phyloP scores from a whole-genome alignment of 2,329 filamentous ascomycete genomes.

The Pezicula rhizophila region DNA sequence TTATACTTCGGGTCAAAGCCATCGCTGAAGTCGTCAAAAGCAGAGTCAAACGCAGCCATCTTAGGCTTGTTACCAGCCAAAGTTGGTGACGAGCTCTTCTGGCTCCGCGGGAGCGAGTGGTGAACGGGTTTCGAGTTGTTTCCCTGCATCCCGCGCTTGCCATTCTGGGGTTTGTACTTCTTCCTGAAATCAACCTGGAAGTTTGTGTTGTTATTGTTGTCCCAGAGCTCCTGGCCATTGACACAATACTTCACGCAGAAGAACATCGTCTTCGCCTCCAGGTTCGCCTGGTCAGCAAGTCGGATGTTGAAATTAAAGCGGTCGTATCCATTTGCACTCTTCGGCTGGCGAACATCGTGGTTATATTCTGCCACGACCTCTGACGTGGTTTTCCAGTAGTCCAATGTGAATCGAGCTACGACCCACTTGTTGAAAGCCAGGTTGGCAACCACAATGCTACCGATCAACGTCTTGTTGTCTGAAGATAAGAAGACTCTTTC shows the following conservation, averaged over 20 bases:
- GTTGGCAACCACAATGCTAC: constrained; percentile 80
- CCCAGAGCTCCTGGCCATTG: constrained; percentile 83
- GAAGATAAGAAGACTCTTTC: constrained; percentile 82
- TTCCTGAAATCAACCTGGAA: constrained; percentile 93
- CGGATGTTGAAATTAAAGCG: constrained; percentile 94
- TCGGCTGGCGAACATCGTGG: constrained; percentile 66
- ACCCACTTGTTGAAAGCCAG: constrained; percentile 84
- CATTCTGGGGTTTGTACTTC: constrained; percentile 58
- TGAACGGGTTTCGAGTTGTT: constrained; percentile 44
- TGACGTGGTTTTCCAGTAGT: constrained; percentile 98
- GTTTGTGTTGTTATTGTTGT: constrained; percentile 82
- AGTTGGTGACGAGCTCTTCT: constrained; percentile 44
- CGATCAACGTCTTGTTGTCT: constrained; percentile 82
- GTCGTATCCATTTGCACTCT: constrained; percentile 65
- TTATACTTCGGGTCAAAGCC: constrained; percentile 40
- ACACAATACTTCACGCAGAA: constrained; percentile 87
- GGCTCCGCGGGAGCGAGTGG: constrained; percentile 61
- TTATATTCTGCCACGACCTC: constrained; percentile 87
- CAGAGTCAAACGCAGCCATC: constrained; percentile 37
- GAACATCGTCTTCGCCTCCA: constrained; percentile 88
- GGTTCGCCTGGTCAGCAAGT: constrained; percentile 80
- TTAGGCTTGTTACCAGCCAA: constrained; percentile 37
- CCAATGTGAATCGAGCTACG: constrained; percentile 88
- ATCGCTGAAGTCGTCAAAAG: constrained; percentile 64
- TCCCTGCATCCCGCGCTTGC: constrained; percentile 47